A percentile compares a stretch with the other conserved stretches of the same genome.
Conservation (phyloP, 352 stramenopile genomes). For the Plasmopara viticola region DNA sequence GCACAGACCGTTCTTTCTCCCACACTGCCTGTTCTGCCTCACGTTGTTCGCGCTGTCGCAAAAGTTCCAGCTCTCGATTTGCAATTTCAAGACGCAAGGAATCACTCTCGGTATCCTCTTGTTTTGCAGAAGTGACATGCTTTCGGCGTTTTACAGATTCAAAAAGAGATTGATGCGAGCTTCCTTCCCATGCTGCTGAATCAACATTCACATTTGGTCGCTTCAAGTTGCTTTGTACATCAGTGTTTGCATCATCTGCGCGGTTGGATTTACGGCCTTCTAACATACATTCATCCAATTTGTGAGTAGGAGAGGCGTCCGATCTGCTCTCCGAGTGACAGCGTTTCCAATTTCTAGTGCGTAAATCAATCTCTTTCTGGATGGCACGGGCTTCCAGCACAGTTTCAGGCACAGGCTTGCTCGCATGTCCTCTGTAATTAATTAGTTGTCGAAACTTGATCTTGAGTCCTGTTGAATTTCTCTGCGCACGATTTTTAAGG, state of each 20-base stretch:
- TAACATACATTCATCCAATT: conserved; percentile 4
- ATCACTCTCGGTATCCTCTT: conserved; percentile 5
- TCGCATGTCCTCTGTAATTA: conserved; percentile 19
- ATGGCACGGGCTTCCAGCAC: conserved; percentile 28
- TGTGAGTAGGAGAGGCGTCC: conserved; percentile 5
- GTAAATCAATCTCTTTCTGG: conserved; percentile 18
- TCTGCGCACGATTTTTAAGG: conserved; percentile 22
- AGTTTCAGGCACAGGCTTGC: conserved; percentile 9
- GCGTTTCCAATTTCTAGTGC: conserved; percentile 9
- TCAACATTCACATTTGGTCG: conserved; percentile 10
- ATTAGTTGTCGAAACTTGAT: conserved; percentile 35
- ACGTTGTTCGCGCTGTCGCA: conserved; percentile 22
- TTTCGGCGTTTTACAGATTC: conserved; percentile 13
- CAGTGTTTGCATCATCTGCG: conserved; percentile 2
- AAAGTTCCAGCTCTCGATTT: conserved; percentile 25
- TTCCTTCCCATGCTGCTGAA: conserved; percentile 3
- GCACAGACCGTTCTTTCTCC: conserved; percentile 25
- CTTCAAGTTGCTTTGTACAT: conserved; percentile 11
- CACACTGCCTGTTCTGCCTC: conserved; percentile 25
- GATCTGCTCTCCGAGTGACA: conserved; percentile 9
- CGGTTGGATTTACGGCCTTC: conserved; percentile 5
- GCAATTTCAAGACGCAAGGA: conserved; percentile 21
- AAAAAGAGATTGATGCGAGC: conserved; percentile 4
- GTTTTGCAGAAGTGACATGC: conserved; percentile 2
- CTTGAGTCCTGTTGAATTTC: conserved; percentile 22